Conservation (phyloP, 345 rosid species). For the Lepidium didymum region DNA sequence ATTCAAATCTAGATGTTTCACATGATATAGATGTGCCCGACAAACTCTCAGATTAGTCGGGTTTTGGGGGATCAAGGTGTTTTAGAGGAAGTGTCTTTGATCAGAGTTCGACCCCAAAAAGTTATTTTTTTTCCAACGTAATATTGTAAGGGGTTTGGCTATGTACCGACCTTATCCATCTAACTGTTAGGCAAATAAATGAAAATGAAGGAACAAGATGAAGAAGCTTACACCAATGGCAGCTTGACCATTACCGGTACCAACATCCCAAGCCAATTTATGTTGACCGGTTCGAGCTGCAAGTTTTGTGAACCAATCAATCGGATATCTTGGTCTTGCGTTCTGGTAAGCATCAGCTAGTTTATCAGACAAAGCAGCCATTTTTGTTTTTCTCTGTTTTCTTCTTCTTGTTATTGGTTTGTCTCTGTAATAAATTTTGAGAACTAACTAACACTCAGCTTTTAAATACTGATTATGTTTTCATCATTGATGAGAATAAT, state of each 20-base stretch:
- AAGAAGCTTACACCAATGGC: constrained; percentile 40
- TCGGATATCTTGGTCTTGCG: constrained; percentile 50
- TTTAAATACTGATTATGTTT: not conserved
- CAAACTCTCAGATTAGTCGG: too few species aligned
- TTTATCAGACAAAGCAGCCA: constrained; percentile 55
- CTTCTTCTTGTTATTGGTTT: not conserved
- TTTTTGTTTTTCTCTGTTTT: not conserved
- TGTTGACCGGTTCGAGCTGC: constrained; percentile 44
- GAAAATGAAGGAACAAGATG: not conserved
- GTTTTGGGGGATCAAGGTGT: too few species aligned
- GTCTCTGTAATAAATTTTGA: not conserved
- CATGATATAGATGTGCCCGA: too few species aligned
- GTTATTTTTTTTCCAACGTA: too few species aligned
- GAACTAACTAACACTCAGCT: not conserved
- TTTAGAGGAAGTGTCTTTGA: too few species aligned
- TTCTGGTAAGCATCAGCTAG: constrained; percentile 49
- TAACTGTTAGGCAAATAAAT: not conserved
- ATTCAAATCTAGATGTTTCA: too few species aligned
- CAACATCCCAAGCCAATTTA: constrained; percentile 58
- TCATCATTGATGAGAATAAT: not conserved
- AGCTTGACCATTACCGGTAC: constrained; percentile 71
- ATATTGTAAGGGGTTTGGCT: too few species aligned
- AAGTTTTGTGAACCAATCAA: constrained; percentile 48
- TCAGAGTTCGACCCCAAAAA: too few species aligned
- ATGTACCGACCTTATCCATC: not conserved